Evolutionary conservation across 768 basidiomycete genomes (phyloP), one percentile per base, ranked within the genome.

Genomic region (Xanthoconium stramineum): DNA sequence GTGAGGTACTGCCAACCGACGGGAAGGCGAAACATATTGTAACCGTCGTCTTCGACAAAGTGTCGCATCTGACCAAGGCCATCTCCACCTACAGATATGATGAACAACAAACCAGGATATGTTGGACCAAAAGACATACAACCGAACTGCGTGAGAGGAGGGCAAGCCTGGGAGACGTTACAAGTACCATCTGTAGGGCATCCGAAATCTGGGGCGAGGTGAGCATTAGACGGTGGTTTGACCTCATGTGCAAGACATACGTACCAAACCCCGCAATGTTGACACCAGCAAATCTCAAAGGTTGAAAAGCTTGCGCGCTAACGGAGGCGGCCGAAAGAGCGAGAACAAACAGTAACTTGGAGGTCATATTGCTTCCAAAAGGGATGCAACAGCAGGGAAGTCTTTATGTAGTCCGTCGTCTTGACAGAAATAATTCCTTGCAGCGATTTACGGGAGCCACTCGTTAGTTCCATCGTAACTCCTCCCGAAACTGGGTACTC

Each of bases 1-100:
- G 74, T 75, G 42, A 82, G 71, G 65, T 73, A 82, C 61, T 85
- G 84, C 83, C 84, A 85, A 28, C 77, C 79, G 6, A 82, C 78
- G 1, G 84, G 83, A 19, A 85, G 75, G 51, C 84, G 82, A 75
- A 85, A 83, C 8, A 75, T 70, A 52, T 82, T 82, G 73, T 78
- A 82, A 4, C 76, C 77, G 55, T 84, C 81, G 57, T 82, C 69
- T 0, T 75, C 65, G 48, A 78, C 76, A 57, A 86, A 86, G 64
- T 86, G 84, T 42, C 74, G 62, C 81, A 86, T 85, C 63, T 86
- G 84, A n/a, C 81, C 79, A 9, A 54, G 38, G 19, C 57, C 57
- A 47, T 63, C 59, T 8, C 50, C 29, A 55, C 57, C 59, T 63
- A 35, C 1, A 52, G 9, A 13, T 12, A 17, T 28, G 17, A 19